Percentiles rank a stretch among this genome's conserved stretches.
These are phyloP conservation scores for Lenwebbia sp. DNA, from an alignment of 345 rosid species.

Conservation along the genomic window DNA sequence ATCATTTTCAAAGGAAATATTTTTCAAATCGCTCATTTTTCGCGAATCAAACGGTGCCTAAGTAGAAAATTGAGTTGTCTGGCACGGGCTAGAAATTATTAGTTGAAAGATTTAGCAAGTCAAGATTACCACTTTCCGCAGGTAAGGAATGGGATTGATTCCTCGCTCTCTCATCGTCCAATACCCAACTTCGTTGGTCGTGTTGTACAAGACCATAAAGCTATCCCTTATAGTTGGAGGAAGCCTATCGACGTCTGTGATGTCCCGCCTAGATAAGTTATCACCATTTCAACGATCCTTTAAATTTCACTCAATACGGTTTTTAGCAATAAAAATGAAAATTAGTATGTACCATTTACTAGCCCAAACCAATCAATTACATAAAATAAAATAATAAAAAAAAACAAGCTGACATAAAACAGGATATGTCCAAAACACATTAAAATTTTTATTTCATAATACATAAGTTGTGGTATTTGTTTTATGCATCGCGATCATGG, in stretches of 20 bases:
- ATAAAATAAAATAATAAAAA: too few species aligned
- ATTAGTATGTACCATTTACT: neutral
- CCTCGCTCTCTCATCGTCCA: neutral
- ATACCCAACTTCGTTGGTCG: conserved; percentile 6
- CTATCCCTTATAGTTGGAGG: neutral
- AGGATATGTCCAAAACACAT: neutral
- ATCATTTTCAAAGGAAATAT: too few species aligned
- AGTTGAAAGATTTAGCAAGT: neutral
- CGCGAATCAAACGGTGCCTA: too few species aligned
- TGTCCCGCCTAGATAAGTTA: neutral
- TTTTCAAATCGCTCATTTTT: too few species aligned
- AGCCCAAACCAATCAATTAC: neutral
- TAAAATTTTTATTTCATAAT: neutral
- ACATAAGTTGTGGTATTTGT: too few species aligned
- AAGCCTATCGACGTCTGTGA: conserved; percentile 3
- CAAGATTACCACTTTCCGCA: neutral
- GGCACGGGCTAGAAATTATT: neutral
- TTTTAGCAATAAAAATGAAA: neutral
- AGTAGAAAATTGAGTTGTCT: neutral
- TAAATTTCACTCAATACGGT: neutral
- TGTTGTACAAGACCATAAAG: conserved; percentile 1
- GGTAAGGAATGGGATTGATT: conserved; percentile 1
- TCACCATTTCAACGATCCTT: neutral
- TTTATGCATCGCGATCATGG: too few species aligned
- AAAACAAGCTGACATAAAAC: neutral